Base-by-base conservation (phyloP, 2,329 filamentous ascomycete genomes). In the Kalmusia sp. region DNA sequence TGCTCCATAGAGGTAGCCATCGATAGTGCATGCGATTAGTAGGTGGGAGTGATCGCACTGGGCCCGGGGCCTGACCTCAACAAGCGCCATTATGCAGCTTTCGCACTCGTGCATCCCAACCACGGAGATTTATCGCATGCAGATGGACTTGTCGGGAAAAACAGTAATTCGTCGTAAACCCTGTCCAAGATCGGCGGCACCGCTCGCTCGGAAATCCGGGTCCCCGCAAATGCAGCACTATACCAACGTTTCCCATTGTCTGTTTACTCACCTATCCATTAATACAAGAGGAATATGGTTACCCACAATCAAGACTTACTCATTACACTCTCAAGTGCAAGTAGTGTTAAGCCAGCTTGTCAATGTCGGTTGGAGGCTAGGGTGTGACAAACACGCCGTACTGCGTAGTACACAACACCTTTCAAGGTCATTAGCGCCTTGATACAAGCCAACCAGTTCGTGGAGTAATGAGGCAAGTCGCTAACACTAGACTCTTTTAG, bases 301-400 rank as follows among this genome's bases (percentile, higher is more conserved):
- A n/a, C n/a, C n/a, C n/a, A n/a, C n/a, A n/a, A n/a, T 12, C 21
- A 9, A 15, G 25, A 6, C 11, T 22, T n/a, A n/a, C n/a, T n/a
- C 4, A 25, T 17, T 6, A 11, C 7, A 17, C 11, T 14, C 19
- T 11, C 17, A 12, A 19, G 15, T 46, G 43, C 15, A 14, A 35
- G 21, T 14, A 25, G 19, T 21, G 30, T 27, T 24, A 21, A 12
- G 43, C 30, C 21, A 15, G 19, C 43, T 11, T 46, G 21, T 7
- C 30, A 34, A 25, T n/a, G 43, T 9, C 35, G 43, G 43, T 30
- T 28, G 30, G 43, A 46, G 43, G 43, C 43, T 46, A 21, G 25
- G 28, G 43, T 35, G 12, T 15, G 30, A 46, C 30, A 35, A 27
- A 11, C 43, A 46, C 30, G 43, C 43, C 30, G 30, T 46, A 21